Evolutionary conservation across 306 rosid genomes (phyloP).

Genomic region (Trifolium pratense): DNA sequence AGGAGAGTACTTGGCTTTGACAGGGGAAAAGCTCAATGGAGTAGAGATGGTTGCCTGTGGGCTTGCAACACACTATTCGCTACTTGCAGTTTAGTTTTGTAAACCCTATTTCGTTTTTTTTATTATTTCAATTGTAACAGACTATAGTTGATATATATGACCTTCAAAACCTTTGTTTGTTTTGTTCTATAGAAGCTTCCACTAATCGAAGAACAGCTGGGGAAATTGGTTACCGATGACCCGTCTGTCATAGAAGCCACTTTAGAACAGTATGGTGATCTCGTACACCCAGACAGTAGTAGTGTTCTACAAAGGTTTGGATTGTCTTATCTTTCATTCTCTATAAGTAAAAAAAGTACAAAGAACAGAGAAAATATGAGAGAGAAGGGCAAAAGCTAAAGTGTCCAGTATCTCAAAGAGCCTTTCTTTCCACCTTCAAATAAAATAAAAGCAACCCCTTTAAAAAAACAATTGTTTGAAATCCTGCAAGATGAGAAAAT

Average conservation of each 20-base stretch:
- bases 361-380: constrained; percentile 20
- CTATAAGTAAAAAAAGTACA: constrained; percentile 5
- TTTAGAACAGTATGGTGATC: constrained; percentile 76
- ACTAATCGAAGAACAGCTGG: constrained; percentile 77
- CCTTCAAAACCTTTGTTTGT: constrained; percentile 30
- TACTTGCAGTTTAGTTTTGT: constrained; percentile 65
- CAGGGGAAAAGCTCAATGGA: constrained; percentile 83
- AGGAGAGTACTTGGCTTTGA: constrained; percentile 95
- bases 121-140: constrained; percentile 5
- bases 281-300: constrained; percentile 53
- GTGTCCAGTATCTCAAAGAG: neutral
- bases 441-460: neutral
- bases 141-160: constrained; percentile 22
- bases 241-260: constrained; percentile 83
- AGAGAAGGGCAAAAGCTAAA: constrained; percentile 1
- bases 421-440: constrained; percentile 21
- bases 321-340: constrained; percentile 30
- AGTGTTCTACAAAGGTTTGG: constrained; percentile 75
- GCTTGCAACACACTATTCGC: constrained; percentile 87
- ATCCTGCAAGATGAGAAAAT: neutral
- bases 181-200: constrained; percentile 68
- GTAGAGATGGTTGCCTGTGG: constrained; percentile 86
- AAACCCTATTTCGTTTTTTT: constrained; percentile 28
- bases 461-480: neutral
- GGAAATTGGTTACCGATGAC: constrained; percentile 81